A percentile compares a stretch with the other conserved stretches of the same genome.
Conservation (phyloP, 768 basidiomycete genomes). For the Tulasnella calospora region DNA sequence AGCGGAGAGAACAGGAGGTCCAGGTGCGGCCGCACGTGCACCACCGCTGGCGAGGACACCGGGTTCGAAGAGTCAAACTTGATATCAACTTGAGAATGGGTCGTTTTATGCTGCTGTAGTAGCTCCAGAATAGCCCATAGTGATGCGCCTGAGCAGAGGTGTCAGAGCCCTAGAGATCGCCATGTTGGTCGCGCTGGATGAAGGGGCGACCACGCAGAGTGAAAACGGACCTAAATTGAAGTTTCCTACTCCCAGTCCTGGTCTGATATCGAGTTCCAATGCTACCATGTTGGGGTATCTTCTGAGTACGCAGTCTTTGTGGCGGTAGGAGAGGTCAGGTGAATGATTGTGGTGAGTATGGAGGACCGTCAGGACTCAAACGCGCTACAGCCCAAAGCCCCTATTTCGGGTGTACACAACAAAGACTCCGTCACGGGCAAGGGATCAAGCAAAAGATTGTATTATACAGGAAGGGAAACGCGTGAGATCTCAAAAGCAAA, state of each 20-base stretch:
- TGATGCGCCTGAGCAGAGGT: slow-evolving; percentile 52
- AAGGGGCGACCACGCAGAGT: background rate
- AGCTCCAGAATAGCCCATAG: slow-evolving; percentile 72
- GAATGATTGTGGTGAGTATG: background rate
- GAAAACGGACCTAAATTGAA: slow-evolving; percentile 61
- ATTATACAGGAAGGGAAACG: background rate
- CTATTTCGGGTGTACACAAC: background rate
- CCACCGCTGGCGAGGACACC: slow-evolving; percentile 63
- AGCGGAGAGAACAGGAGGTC: slow-evolving; percentile 80
- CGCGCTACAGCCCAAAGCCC: background rate
- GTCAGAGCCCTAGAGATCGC: slow-evolving; percentile 14
- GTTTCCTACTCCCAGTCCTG: slow-evolving; percentile 68
- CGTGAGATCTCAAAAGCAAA: background rate
- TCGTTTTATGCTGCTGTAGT: slow-evolving; percentile 53
- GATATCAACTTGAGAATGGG: slow-evolving; percentile 76
- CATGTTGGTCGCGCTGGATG: background rate
- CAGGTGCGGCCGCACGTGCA: slow-evolving; percentile 75
- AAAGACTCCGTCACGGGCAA: background rate
- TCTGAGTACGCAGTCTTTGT: background rate
- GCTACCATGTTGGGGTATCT: slow-evolving; percentile 21
- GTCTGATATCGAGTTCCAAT: slow-evolving; percentile 69
- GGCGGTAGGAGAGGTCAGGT: background rate
- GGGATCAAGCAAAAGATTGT: background rate
- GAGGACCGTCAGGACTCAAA: background rate
- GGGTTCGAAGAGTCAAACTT: slow-evolving; percentile 74